These are phyloP conservation scores for Tardiomyces depauwii DNA, from an alignment of 1,139 yeast genomes.

Conservation along the genomic window DNA sequence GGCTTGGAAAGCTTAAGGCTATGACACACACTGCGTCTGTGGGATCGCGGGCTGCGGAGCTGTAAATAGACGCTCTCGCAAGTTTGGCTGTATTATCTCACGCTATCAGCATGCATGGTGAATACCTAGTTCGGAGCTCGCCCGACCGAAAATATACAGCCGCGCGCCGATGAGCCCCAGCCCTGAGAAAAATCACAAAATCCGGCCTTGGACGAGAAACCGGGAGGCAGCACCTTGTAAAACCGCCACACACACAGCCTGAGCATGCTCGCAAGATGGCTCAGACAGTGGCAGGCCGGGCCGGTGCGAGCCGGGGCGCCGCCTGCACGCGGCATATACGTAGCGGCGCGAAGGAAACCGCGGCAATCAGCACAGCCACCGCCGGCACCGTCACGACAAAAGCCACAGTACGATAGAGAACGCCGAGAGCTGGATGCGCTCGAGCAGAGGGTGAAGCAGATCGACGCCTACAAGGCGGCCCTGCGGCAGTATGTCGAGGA, in stretches of 20 bases:
- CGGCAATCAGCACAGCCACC: not conserved
- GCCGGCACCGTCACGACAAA: not conserved
- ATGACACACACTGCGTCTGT: too few species aligned
- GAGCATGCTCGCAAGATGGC: not conserved
- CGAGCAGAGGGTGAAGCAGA: slow-evolving; percentile 13
- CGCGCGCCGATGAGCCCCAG: not conserved
- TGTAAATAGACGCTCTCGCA: too few species aligned
- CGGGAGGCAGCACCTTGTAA: too few species aligned
- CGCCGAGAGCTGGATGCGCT: slow-evolving; percentile 7
- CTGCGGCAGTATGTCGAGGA: slow-evolving; percentile 12
- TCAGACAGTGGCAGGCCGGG: not conserved
- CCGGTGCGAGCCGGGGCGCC: not conserved
- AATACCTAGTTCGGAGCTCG: too few species aligned
- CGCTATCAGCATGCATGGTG: too few species aligned
- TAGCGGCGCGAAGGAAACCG: not conserved
- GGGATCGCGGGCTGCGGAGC: too few species aligned
- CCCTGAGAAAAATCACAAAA: not conserved
- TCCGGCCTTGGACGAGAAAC: not conserved
- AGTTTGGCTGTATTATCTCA: too few species aligned
- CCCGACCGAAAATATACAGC: not conserved
- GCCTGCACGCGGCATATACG: not conserved
- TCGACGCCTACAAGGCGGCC: slow-evolving; percentile 15
- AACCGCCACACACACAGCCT: not conserved
- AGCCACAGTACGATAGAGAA: not conserved
- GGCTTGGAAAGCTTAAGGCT: too few species aligned